Conservation (phyloP, 441 rosid genomes). For the Corymbia citriodora region DNA sequence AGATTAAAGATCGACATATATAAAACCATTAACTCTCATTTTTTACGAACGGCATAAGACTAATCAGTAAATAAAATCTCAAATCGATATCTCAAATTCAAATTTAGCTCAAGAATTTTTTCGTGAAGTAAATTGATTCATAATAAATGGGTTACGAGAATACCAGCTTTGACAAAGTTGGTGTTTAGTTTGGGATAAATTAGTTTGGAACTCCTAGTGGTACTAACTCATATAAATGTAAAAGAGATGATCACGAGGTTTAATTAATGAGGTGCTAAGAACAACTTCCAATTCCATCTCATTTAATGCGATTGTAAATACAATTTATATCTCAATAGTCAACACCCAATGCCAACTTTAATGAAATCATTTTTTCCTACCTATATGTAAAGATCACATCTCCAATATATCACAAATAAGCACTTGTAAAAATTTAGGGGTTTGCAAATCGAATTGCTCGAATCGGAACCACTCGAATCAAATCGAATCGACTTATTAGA, state of each 20-base stretch:
- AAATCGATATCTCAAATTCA: neutral
- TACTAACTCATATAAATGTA: neutral
- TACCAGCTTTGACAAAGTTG: neutral
- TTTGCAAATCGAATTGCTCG: too few relatives aligned
- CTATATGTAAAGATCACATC: neutral
- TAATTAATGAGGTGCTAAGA: neutral
- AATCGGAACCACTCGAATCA: too few relatives aligned
- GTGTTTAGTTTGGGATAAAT: neutral
- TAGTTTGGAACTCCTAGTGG: too few relatives aligned
- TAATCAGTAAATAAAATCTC: neutral
- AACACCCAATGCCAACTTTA: neutral
- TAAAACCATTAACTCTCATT: accelerated
- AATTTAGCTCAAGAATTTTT: neutral
- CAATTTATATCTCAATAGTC: too few relatives aligned
- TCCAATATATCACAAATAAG: neutral
- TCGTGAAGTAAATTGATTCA: neutral
- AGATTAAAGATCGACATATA: neutral
- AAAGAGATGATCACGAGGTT: neutral
- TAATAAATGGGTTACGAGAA: neutral
- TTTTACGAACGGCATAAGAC: neutral
- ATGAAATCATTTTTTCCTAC: neutral
- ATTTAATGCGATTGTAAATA: neutral
- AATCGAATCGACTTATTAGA: too few relatives aligned
- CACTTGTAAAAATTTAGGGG: too few relatives aligned
- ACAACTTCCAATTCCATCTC: neutral